Evolutionary conservation across 192 early-diverging fungal species (phyloP).

Genomic region (Umbelopsis ramanniana): DNA sequence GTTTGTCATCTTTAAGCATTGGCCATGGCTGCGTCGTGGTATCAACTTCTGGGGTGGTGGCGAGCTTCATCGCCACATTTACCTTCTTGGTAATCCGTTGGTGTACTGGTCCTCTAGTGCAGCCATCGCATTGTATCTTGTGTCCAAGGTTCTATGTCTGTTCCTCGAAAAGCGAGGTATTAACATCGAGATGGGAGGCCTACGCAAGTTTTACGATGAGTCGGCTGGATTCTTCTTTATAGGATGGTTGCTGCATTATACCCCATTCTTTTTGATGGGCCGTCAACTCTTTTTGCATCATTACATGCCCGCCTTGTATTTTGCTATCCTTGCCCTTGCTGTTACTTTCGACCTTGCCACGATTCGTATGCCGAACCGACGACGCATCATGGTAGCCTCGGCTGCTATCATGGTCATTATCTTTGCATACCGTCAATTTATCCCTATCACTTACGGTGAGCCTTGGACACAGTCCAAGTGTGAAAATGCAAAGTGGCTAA

Average conservation of each 20-base stretch:
- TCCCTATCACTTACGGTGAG: conserved; percentile 84
- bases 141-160: conserved; percentile 56
- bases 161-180: conserved; percentile 68
- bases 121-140: conserved; percentile 63
- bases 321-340: conserved; percentile 77
- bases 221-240: conserved; percentile 73
- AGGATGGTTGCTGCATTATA: conserved; percentile 89
- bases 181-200: conserved; percentile 44
- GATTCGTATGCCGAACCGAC: conserved; percentile 57
- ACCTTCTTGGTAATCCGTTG: conserved; percentile 91
- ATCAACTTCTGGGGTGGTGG: conserved; percentile 90
- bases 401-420: conserved; percentile 62
- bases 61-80: conserved; percentile 76
- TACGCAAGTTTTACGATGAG: conserved; percentile 58
- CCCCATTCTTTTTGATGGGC: conserved; percentile 93
- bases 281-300: conserved; percentile 96
- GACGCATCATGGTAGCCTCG: conserved; percentile 53
- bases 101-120: conserved; percentile 80
- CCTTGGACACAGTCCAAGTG: conserved; percentile 80
- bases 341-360: conserved; percentile 81
- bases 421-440: conserved; percentile 70
- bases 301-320: conserved; percentile 95
- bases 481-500: conserved; percentile 76
- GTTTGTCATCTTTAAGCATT: conserved; percentile 50
- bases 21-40: conserved; percentile 88